Conservation (phyloP, 148 eudicot species). For the Chenopodium berlandieri region DNA sequence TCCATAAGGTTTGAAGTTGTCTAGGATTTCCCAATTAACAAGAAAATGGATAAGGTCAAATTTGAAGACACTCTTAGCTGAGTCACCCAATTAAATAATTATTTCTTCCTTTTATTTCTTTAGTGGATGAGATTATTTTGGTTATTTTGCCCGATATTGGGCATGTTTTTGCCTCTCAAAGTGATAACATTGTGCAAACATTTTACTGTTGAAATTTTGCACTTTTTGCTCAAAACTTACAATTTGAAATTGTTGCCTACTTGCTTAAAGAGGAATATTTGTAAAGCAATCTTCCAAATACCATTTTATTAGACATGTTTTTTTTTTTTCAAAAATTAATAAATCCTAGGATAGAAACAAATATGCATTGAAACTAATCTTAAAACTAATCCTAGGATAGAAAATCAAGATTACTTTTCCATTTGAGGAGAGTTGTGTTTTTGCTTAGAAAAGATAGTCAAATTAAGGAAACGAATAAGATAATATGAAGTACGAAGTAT, state of each 20-base stretch:
- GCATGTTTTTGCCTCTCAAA: slow-evolving; percentile 27
- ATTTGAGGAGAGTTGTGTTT: background rate
- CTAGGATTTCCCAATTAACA: slow-evolving; percentile 35
- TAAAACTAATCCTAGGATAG: background rate
- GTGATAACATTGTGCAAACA: slow-evolving; percentile 14
- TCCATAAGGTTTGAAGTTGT: slow-evolving; percentile 28
- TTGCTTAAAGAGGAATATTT: background rate
- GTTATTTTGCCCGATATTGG: background rate
- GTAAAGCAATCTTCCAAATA: background rate
- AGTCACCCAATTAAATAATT: slow-evolving; percentile 20
- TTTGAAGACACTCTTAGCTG: slow-evolving; percentile 25
- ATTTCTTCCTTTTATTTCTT: background rate
- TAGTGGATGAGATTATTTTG: background rate
- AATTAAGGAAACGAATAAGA: too few relatives aligned
- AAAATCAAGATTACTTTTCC: background rate
- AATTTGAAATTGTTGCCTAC: background rate
- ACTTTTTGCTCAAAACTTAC: slow-evolving; percentile 1
- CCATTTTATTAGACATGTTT: background rate
- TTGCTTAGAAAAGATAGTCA: background rate
- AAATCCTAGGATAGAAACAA: background rate
- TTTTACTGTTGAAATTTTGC: slow-evolving; percentile 1
- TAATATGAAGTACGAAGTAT: too few relatives aligned
- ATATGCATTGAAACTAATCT: background rate
- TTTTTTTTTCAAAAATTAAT: too few relatives aligned
- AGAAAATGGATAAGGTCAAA: slow-evolving; percentile 56